phyloP scores from a whole-genome alignment of 208 protist species.

The Plasmodiophora brassicae region DNA sequence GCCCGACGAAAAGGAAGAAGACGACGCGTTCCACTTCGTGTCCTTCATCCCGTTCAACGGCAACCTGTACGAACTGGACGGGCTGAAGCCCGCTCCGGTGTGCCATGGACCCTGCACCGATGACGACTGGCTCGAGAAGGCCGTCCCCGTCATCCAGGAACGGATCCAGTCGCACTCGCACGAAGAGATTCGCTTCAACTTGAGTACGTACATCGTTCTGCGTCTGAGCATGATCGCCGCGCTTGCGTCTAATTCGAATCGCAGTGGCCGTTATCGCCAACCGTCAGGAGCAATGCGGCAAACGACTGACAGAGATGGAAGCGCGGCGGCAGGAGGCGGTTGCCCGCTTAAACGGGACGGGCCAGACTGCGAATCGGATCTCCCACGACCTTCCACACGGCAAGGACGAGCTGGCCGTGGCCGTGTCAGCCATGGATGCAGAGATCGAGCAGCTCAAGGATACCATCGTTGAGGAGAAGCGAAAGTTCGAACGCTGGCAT shows the following conservation, averaged over 20 bases:
- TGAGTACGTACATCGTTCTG: not conserved
- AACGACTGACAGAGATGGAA: conserved; percentile 60
- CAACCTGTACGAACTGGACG: conserved; percentile 93
- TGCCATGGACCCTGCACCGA: not conserved
- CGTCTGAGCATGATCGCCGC: not conserved
- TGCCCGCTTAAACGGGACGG: not conserved
- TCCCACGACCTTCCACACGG: not conserved
- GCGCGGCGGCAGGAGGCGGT: conserved; percentile 48
- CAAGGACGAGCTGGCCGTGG: not conserved
- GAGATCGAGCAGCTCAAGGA: conserved; percentile 64
- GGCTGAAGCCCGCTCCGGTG: conserved; percentile 78
- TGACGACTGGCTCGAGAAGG: conserved; percentile 60
- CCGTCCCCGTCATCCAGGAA: conserved; percentile 74
- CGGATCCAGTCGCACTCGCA: conserved; percentile 65
- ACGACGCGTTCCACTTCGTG: conserved; percentile 93
- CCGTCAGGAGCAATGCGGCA: conserved; percentile 64
- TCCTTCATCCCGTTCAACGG: conserved; percentile 66
- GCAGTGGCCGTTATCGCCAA: conserved; percentile 83
- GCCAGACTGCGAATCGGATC: not conserved
- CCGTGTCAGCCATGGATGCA: conserved; percentile 38
- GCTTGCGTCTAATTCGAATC: not conserved
- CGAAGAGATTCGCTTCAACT: conserved; percentile 78
- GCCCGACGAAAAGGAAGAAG: conserved; percentile 53
- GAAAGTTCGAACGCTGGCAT: conserved; percentile 41
- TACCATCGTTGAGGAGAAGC: conserved; percentile 56